Base-by-base conservation (phyloP, 768 basidiomycete genomes). In the Rhodotorula kratochvilovae region DNA sequence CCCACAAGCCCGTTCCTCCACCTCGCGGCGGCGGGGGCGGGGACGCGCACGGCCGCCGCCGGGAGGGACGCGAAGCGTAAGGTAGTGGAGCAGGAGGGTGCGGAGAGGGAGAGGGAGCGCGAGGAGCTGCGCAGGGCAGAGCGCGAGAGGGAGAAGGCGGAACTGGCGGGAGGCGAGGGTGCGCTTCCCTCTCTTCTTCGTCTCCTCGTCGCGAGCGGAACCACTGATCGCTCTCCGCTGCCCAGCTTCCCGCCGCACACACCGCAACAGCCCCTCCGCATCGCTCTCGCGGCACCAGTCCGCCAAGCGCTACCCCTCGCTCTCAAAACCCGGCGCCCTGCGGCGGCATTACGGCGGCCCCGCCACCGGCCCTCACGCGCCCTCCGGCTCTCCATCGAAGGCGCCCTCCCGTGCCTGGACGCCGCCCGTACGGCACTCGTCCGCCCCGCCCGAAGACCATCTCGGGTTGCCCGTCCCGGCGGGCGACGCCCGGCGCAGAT, bases 1-100 rank as follows among this genome's bases (percentile, higher is more conserved):
- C 71, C 73, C 2, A 72, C 71, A 1, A 69, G 73, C 13, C 76
- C 76, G 0, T 74, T 77, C 68, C 54, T 77, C 1, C 69, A 71
- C n/a, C 59, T 76, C 39, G 69, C 57, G 1, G 35, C 58, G 6
- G 13, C 59, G 1, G 11, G 0, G 25, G 13, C 29, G 33, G 23
- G 7, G 5, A 35, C 42, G 13, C 16, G 56, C 62, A 25, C 42
- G 63, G 4, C 6, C 39, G 39, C 8, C 39, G 13, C 13, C 39
- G 39, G 39, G 39, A 39, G 39, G 39, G 39, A 39, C 8, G 39
- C 25, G 17, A 54, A 42, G 51, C 50, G 51, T 33, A 43, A 60
- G 57, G 42, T 25, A 29, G 51, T 36, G 39, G 46, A 23, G 23
- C 8, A 1, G 2, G 27, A 29, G 51, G n/a, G 3, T 8, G 10